phyloP scores from a whole-genome alignment of 768 basidiomycete genomes.

The Pleurotus sapidus region DNA sequence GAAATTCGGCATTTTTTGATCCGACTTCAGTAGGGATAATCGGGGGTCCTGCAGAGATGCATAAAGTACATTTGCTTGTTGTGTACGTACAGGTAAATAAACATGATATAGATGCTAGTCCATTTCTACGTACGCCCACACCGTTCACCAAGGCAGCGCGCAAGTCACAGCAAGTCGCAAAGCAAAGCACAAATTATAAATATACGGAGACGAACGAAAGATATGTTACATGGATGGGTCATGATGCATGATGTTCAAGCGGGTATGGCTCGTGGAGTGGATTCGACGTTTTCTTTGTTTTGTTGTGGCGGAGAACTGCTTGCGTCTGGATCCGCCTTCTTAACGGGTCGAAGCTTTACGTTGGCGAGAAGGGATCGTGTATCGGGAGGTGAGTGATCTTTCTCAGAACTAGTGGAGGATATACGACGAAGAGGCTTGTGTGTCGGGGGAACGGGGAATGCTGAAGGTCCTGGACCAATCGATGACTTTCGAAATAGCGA shows the following conservation, averaged over 20 bases:
- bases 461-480: conserved; percentile 19
- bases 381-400: background rate
- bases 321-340: conserved; percentile 1
- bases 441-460: conserved; percentile 26
- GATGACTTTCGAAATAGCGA: conserved; percentile 31
- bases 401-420: conserved; percentile 24
- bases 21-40: too few species aligned
- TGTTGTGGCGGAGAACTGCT: background rate
- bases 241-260: too few species aligned
- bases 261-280: background rate
- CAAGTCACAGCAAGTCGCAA: conserved; percentile 14
- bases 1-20: too few species aligned
- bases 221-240: background rate
- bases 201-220: background rate
- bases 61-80: too few species aligned
- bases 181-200: conserved; percentile 2
- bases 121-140: too few species aligned
- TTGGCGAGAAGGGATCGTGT: background rate
- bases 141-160: conserved; percentile 8
- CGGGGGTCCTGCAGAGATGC: too few species aligned
- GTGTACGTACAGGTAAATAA: too few species aligned
- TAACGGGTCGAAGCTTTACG: conserved; percentile 4
- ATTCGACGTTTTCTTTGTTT: conserved; percentile 9
- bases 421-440: conserved; percentile 27
- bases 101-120: too few species aligned